phyloP scores from a whole-genome alignment of 495 filamentous ascomycete genomes.

The Penicillium canescens region DNA sequence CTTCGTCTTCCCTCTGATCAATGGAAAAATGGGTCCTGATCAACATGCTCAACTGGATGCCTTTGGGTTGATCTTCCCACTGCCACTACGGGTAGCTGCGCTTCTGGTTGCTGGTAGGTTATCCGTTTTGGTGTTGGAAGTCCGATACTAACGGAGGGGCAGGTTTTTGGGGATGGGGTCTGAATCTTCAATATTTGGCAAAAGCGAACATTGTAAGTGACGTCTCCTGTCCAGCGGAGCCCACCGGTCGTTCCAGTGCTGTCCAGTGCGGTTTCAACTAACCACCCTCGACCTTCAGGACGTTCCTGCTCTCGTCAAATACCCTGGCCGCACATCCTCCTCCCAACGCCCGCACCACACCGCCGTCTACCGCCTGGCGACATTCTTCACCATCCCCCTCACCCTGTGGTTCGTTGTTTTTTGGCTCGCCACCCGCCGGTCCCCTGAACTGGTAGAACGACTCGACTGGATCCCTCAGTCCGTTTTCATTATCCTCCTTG shows the following conservation, averaged over 20 bases:
- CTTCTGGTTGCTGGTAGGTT: slow-evolving; percentile 73
- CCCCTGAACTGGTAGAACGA: slow-evolving; percentile 62
- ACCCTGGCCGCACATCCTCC: slow-evolving; percentile 65
- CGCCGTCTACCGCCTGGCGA: slow-evolving; percentile 80
- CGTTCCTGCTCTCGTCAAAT: slow-evolving; percentile 75
- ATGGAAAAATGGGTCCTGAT: slow-evolving; percentile 74
- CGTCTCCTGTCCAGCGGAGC: neutral
- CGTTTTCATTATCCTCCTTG: slow-evolving; percentile 68
- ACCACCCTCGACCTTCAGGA: slow-evolving; percentile 48
- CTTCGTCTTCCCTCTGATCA: slow-evolving; percentile 19
- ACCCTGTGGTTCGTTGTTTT: slow-evolving; percentile 71
- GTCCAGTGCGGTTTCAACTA: neutral
- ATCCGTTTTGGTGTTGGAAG: neutral
- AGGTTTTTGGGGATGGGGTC: slow-evolving; percentile 91
- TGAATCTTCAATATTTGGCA: slow-evolving; percentile 81
- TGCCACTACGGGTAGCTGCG: slow-evolving; percentile 79
- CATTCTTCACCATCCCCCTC: slow-evolving; percentile 69
- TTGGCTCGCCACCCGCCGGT: slow-evolving; percentile 75
- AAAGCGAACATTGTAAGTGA: slow-evolving; percentile 66
- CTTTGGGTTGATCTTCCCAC: slow-evolving; percentile 81
- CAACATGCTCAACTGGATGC: slow-evolving; percentile 80
- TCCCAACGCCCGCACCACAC: slow-evolving; percentile 70
- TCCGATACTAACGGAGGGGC: slow-evolving; percentile 6
- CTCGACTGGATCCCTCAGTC: slow-evolving; percentile 82
- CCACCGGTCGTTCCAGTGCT: neutral